Evolutionary conservation across 345 rosid genomes (phyloP).

Genomic region (Eucalyptus marginata): DNA sequence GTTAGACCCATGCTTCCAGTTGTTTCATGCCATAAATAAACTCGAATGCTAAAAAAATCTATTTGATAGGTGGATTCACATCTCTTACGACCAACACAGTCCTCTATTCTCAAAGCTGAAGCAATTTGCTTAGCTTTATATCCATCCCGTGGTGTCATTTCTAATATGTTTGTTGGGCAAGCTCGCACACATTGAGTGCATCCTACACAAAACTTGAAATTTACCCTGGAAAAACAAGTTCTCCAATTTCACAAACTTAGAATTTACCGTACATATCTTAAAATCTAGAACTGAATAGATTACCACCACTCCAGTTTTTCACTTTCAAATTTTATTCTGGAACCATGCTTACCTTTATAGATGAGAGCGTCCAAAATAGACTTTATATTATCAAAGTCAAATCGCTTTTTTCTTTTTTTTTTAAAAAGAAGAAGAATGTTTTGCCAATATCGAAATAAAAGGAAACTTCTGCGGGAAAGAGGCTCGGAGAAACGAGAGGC

Average conservation of each 20-base stretch:
- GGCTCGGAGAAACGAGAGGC: background rate
- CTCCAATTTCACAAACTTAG: too few relatives aligned
- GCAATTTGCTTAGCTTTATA: background rate
- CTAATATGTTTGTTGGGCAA: rapidly evolving
- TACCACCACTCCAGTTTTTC: too few relatives aligned
- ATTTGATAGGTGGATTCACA: rapidly evolving
- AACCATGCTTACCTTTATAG: too few relatives aligned
- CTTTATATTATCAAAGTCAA: background rate
- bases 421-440: background rate
- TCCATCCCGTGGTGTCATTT: rapidly evolving
- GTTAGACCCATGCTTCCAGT: rapidly evolving
- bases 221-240: too few relatives aligned
- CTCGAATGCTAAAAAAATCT: background rate
- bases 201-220: too few relatives aligned
- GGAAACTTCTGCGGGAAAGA: background rate
- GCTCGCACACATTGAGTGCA: rapidly evolving
- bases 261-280: too few relatives aligned
- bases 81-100: rapidly evolving
- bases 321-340: too few relatives aligned
- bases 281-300: too few relatives aligned
- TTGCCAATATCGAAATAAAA: background rate
- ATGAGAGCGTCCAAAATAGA: too few relatives aligned
- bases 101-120: rapidly evolving
- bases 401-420: too few relatives aligned
- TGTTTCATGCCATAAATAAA: background rate